Conservation (phyloP, 768 basidiomycete genomes). For the Chalciporus pseudorubinellus region DNA sequence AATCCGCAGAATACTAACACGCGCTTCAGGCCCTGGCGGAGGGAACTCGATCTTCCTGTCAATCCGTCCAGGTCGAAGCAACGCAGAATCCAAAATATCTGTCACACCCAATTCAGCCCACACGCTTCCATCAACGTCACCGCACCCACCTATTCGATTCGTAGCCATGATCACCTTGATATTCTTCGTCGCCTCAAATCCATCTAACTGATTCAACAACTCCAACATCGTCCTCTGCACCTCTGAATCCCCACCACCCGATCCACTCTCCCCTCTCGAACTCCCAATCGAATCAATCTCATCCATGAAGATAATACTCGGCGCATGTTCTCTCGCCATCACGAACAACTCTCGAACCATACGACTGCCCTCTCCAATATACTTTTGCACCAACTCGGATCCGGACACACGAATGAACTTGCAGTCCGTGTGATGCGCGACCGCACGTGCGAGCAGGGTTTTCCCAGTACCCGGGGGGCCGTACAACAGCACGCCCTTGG, state of each 20-base stretch:
- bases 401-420: constrained; percentile 96
- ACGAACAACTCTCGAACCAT: constrained; percentile 99
- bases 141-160: constrained; percentile 77
- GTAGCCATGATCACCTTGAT: constrained; percentile 96
- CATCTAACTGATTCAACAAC: constrained; percentile 83
- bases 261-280: constrained; percentile 78
- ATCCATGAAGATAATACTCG: constrained; percentile 99
- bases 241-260: constrained; percentile 82
- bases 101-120: not conserved
- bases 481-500: constrained; percentile 93
- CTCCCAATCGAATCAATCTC: constrained; percentile 98
- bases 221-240: constrained; percentile 92
- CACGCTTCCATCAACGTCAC: not conserved
- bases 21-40: constrained; percentile 94
- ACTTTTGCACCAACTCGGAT: constrained; percentile 95
- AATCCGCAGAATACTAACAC: constrained; percentile 95
- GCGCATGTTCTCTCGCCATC: constrained; percentile 97
- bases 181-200: constrained; percentile 81
- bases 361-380: constrained; percentile 93
- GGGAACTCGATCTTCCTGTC: constrained; percentile 99
- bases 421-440: constrained; percentile 97
- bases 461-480: constrained; percentile 97
- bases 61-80: constrained; percentile 92
- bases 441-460: constrained; percentile 90
- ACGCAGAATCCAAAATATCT: constrained; percentile 94